A percentile compares a stretch with the other conserved stretches of the same genome.
Evolutionary conservation across 2,329 filamentous ascomycete genomes (phyloP).

Genomic region (Arthrinium phaeospermum): DNA sequence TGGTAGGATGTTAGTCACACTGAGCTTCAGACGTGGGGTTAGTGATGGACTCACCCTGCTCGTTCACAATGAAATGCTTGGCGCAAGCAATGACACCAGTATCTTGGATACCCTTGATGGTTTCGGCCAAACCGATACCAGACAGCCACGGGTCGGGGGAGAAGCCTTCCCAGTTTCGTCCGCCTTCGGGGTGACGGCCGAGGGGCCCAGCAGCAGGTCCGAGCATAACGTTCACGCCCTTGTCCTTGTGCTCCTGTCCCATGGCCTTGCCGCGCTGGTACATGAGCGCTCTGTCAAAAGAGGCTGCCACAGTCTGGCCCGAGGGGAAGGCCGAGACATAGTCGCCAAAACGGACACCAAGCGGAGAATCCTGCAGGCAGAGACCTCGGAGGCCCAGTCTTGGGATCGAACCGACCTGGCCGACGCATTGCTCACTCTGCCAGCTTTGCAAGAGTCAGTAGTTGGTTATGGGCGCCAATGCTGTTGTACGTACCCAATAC

Average conservation of each 20-base stretch:
- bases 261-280: conserved; percentile 74
- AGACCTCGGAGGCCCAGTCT: conserved; percentile 72
- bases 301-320: conserved; percentile 80
- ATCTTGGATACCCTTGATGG: conserved; percentile 80
- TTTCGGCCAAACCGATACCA: conserved; percentile 73
- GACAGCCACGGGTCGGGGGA: conserved; percentile 78
- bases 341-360: conserved; percentile 79
- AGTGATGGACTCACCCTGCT: conserved; percentile 55
- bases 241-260: conserved; percentile 72
- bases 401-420: conserved; percentile 74
- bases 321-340: conserved; percentile 83
- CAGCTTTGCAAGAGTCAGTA: conserved; percentile 51
- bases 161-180: conserved; percentile 74
- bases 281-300: conserved; percentile 77
- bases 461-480: neutral
- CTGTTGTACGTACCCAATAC: conserved; percentile 68
- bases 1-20: conserved; percentile 25
- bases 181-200: conserved; percentile 70
- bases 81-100: conserved; percentile 79
- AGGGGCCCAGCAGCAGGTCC: conserved; percentile 77
- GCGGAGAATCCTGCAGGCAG: conserved; percentile 87
- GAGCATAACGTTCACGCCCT: conserved; percentile 76
- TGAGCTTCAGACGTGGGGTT: neutral
- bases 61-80: conserved; percentile 74
- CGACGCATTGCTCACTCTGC: conserved; percentile 76